Conservation (phyloP, 495 filamentous ascomycete species). For the Neurospora sp. region DNA sequence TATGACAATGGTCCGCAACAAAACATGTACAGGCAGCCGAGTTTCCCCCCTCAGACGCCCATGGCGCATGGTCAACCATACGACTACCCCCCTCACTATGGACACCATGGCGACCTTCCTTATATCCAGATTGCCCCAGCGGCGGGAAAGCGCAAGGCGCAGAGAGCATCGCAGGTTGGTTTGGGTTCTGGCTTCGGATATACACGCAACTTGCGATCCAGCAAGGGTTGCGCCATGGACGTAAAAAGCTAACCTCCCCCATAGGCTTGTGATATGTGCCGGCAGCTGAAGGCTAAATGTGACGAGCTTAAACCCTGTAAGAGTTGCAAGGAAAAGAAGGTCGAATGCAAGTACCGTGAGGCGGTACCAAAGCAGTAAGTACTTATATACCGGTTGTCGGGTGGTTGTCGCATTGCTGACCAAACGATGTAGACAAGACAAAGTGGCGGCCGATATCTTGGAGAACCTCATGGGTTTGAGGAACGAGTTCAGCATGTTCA, state of each 20-base stretch:
- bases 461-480: slow-evolving; percentile 28
- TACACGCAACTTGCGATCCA: background rate
- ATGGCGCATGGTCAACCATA: slow-evolving; percentile 35
- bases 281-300: slow-evolving; percentile 61
- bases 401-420: slow-evolving; percentile 8
- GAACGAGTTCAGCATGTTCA: slow-evolving; percentile 21
- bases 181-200: background rate
- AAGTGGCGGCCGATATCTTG: slow-evolving; percentile 39
- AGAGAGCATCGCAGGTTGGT: slow-evolving; percentile 41
- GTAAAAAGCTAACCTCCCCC: slow-evolving; percentile 15
- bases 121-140: slow-evolving; percentile 27
- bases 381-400: background rate
- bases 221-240: background rate
- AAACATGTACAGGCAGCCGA: slow-evolving; percentile 31
- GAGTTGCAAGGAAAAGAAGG: slow-evolving; percentile 45
- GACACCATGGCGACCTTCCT: slow-evolving; percentile 13
- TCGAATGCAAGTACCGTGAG: slow-evolving; percentile 55
- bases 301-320: slow-evolving; percentile 55
- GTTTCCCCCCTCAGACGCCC: slow-evolving; percentile 36
- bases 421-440: slow-evolving; percentile 36
- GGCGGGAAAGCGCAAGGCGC: slow-evolving; percentile 39
- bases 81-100: slow-evolving; percentile 28
- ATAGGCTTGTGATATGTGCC: slow-evolving; percentile 61
- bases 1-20: slow-evolving; percentile 30
- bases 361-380: slow-evolving; percentile 58